A percentile compares a stretch with the other conserved stretches of the same genome.
These are phyloP conservation scores for Chlorella sp. DNA, from an alignment of 139 green algal species.

Conservation along the genomic window DNA sequence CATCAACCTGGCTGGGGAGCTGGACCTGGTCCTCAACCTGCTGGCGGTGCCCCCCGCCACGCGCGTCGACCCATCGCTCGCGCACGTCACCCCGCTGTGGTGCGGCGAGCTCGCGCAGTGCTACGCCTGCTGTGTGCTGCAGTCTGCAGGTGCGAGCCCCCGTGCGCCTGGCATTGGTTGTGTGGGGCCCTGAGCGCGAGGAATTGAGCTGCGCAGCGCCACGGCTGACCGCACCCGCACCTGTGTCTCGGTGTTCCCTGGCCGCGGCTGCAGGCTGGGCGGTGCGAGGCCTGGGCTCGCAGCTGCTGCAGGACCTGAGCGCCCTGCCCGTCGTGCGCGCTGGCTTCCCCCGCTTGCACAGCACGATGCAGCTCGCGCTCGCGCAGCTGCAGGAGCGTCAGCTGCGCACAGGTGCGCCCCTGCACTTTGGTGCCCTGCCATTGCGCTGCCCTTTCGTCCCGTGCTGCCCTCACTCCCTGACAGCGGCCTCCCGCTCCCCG, in stretches of 20 bases:
- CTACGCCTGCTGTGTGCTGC: conserved; percentile 22
- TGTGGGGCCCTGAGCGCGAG: no score
- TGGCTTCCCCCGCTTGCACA: not conserved
- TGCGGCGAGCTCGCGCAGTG: conserved; percentile 25
- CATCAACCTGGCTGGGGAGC: conserved; percentile 33
- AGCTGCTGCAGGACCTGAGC: conserved; percentile 31
- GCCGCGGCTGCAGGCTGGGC: conserved; percentile 15
- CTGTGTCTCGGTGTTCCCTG: not conserved
- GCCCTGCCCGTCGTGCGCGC: not conserved
- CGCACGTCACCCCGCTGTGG: conserved; percentile 12
- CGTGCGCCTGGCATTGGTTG: not conserved
- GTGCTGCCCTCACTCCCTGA: not conserved
- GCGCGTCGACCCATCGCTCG: conserved; percentile 13
- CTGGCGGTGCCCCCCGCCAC: conserved; percentile 27
- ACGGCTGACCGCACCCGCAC: not conserved
- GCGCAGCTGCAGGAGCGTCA: conserved; percentile 5
- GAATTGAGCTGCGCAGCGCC: not conserved
- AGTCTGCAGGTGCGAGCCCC: conserved; percentile 6
- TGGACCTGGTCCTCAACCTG: conserved; percentile 54
- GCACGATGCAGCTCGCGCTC: conserved; percentile 3
- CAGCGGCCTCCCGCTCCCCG: no score
- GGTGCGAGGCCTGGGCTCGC: conserved; percentile 42
- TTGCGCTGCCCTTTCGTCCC: not conserved
- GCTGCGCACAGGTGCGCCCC: conserved; percentile 9
- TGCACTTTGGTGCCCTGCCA: not conserved